Evolutionary conservation across 1,139 yeast genomes (phyloP).

Genomic region (Saccharomyces pastorianus): DNA sequence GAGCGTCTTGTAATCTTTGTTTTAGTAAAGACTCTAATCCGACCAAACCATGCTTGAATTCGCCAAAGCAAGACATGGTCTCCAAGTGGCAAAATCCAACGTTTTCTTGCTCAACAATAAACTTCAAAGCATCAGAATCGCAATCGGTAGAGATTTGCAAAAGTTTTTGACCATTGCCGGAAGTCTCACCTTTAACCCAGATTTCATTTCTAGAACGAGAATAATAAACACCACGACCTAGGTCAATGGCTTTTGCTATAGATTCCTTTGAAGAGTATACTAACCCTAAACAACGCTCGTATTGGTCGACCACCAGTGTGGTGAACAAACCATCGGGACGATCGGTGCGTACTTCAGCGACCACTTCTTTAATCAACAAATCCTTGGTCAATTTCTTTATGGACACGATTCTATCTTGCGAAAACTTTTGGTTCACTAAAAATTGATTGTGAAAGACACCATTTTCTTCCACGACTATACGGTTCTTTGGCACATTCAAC

Average conservation of each 20-base stretch:
- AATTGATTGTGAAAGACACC: constrained; percentile 27
- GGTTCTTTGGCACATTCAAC: constrained; percentile 47
- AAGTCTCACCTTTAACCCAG: constrained; percentile 94
- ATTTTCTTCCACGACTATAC: constrained; percentile 16
- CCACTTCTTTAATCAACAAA: constrained; percentile 44
- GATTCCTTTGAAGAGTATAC: constrained; percentile 86
- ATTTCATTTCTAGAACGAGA: constrained; percentile 79
- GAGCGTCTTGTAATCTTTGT: constrained; percentile 49
- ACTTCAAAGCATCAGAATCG: constrained; percentile 84
- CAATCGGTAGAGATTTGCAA: constrained; percentile 68
- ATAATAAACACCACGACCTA: constrained; percentile 85
- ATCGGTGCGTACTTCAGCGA: constrained; percentile 63
- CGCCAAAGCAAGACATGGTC: constrained; percentile 71
- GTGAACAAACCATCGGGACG: constrained; percentile 80
- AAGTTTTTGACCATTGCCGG: constrained; percentile 85
- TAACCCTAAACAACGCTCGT: constrained; percentile 67
- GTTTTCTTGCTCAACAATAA: constrained; percentile 79
- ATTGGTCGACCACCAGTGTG: constrained; percentile 69
- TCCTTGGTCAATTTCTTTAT: constrained; percentile 15
- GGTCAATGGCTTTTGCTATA: constrained; percentile 70
- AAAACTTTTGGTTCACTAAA: constrained; percentile 42
- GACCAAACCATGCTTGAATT: constrained; percentile 48
- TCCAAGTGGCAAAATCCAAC: constrained; percentile 72
- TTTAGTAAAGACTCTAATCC: constrained; percentile 56
- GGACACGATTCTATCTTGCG: constrained; percentile 11